Evolutionary conservation across 495 filamentous ascomycete species (phyloP).

Genomic region (Hypoxylon subgilvum): DNA sequence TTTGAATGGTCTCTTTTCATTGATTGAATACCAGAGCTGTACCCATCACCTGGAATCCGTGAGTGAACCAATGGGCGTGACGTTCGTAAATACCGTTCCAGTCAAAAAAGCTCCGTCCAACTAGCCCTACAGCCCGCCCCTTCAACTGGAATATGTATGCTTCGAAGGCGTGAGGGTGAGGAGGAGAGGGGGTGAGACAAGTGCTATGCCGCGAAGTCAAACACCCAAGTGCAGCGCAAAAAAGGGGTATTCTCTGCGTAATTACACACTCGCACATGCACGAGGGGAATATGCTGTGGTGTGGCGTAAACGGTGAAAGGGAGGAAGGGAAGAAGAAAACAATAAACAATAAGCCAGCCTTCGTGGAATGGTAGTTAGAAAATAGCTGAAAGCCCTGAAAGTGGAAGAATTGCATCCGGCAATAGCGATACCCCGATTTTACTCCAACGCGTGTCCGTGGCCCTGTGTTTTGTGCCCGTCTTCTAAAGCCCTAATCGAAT

Average conservation of each 20-base stretch:
- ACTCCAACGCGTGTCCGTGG: slow-evolving; percentile 42
- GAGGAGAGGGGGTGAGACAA: slow-evolving; percentile 11
- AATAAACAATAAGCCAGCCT: slow-evolving; percentile 40
- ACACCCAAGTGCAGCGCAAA: slow-evolving; percentile 15
- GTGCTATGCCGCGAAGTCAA: slow-evolving; percentile 11
- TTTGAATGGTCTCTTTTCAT: slow-evolving; percentile 40
- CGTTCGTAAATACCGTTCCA: slow-evolving; percentile 41
- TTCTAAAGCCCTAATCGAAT: slow-evolving; percentile 41
- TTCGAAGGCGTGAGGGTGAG: too few species aligned
- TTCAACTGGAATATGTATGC: slow-evolving; percentile 18
- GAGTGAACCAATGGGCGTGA: slow-evolving; percentile 42
- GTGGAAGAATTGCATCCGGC: slow-evolving; percentile 34
- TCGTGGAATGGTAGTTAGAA: slow-evolving; percentile 35
- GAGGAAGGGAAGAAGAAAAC: slow-evolving; percentile 32
- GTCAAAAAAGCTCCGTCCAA: slow-evolving; percentile 27
- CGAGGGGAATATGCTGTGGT: slow-evolving; percentile 16
- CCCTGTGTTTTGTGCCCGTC: slow-evolving; percentile 29
- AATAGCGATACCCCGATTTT: slow-evolving; percentile 36
- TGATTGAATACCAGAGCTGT: slow-evolving; percentile 38
- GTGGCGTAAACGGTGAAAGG: too few species aligned
- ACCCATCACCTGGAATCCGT: slow-evolving; percentile 33
- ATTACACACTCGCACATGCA: slow-evolving; percentile 17
- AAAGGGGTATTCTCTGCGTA: slow-evolving; percentile 16
- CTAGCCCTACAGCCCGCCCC: slow-evolving; percentile 16
- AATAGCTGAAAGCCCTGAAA: slow-evolving; percentile 43